Base-by-base conservation (phyloP, 2,329 filamentous ascomycete genomes). In the Chrysoporthe austroafricana region DNA sequence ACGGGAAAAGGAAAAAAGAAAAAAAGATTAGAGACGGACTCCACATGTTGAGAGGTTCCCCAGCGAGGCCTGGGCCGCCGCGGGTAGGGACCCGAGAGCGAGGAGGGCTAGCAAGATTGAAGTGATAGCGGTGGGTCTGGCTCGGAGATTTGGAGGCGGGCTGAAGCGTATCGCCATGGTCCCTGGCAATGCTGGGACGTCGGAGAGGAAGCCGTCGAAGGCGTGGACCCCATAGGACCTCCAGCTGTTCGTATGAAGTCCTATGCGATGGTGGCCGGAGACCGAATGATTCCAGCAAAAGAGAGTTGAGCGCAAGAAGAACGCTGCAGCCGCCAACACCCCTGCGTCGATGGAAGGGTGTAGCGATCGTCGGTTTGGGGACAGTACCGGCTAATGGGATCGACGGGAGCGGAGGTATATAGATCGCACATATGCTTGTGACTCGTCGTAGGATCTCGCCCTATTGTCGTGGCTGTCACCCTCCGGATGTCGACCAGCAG, bases 41-140 rank as follows among this genome's bases (percentile, higher is more conserved):
- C 61, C 62, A 46, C 68, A 69, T 62, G 42, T 9, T 48, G 68
- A 50, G 21, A 67, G 43, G 36, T 46, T 36, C 42, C 21, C 60
- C 26, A 44, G 43, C 42, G 67, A 36, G 48, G 48, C 32, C 57
- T 69, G 64, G 48, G 64, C 67, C n/a, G 50, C 54, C n/a, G 57
- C 61, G 5, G 50, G 26, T 18, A 34, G 36, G 18, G 62, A 18
- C 26, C 61, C 56, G 48, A 66, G 44, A 9, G 63, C 39, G 13
- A 69, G 57, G 56, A 67, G 48, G 32, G 62, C 26, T 13, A 69
- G 43, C 4, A 69, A 3, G 46, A 36, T 58, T 48, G 44, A 44
- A 16, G 13, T 54, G 26, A 14, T 54, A 5, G 50, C 26, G 26
- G 50, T 54, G 50, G 50, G 50, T 34, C 50, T 54, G 26, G 50